These are phyloP conservation scores for Hypoxylon fuscum DNA, from an alignment of 495 filamentous ascomycete species.

Conservation along the genomic window DNA sequence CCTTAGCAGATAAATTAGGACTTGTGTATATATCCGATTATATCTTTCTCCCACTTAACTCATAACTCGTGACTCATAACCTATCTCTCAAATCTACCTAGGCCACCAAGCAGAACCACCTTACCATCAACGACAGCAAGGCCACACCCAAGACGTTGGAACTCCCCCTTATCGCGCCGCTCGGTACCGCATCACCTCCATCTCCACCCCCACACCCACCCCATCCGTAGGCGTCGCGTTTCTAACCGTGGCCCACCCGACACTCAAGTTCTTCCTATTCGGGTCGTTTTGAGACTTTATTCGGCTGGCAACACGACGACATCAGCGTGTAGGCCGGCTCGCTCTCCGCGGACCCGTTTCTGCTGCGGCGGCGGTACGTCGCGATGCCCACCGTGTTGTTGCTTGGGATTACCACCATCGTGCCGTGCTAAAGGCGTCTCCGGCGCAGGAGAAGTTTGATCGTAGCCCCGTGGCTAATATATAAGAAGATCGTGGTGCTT, in stretches of 20 bases:
- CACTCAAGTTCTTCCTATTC: not conserved
- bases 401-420: not conserved
- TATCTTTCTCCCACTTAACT: too few relatives aligned
- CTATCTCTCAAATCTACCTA: too few relatives aligned
- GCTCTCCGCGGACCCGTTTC: not conserved
- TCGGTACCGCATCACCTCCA: not conserved
- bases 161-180: too few relatives aligned
- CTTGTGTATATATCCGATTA: too few relatives aligned
- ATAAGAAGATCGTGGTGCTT: not conserved
- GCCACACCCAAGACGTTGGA: not conserved
- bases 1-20: too few relatives aligned
- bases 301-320: not conserved
- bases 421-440: not conserved
- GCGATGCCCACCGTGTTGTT: not conserved
- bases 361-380: not conserved
- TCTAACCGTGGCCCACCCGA: not conserved
- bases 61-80: not conserved
- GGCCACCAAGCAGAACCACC: slow-evolving; percentile 1
- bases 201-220: not conserved
- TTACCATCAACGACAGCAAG: not conserved
- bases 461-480: not conserved
- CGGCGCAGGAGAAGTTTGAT: not conserved
- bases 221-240: not conserved
- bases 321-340: not conserved
- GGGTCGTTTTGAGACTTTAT: not conserved